phyloP scores from a whole-genome alignment of 2,329 filamentous ascomycete species.

The Biscogniauxia marginata region DNA sequence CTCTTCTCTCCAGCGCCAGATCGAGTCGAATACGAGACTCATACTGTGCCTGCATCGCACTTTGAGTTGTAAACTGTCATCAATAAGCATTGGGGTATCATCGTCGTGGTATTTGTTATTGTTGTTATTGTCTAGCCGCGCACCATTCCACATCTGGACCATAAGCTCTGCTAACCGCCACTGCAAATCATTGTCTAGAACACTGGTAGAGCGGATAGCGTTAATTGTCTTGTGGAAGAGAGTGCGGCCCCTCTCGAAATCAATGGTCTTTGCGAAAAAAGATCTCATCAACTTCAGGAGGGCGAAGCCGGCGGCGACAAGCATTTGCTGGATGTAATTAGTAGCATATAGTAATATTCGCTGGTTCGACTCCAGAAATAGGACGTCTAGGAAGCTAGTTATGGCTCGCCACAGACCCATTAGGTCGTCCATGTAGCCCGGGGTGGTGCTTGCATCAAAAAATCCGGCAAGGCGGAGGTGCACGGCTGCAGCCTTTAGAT shows the following conservation, averaged over 20 bases:
- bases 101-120: conserved; percentile 48
- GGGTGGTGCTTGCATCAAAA: conserved; percentile 73
- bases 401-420: conserved; percentile 74
- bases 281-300: conserved; percentile 77
- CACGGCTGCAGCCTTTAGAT: conserved; percentile 70
- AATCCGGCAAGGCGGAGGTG: conserved; percentile 78
- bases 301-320: conserved; percentile 76
- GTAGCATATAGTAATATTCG: conserved; percentile 64
- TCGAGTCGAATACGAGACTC: conserved; percentile 80
- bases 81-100: conserved; percentile 52
- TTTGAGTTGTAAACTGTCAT: conserved; percentile 74
- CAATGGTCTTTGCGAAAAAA: conserved; percentile 70
- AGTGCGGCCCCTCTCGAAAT: conserved; percentile 63
- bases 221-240: conserved; percentile 71
- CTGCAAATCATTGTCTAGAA: conserved; percentile 75
- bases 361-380: conserved; percentile 55
- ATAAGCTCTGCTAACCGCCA: conserved; percentile 81
- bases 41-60: conserved; percentile 83
- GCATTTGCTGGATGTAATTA: conserved; percentile 82
- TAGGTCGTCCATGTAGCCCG: conserved; percentile 71
- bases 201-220: conserved; percentile 69
- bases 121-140: conserved; percentile 50
- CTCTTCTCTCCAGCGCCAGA: conserved; percentile 83
- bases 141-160: conserved; percentile 81
- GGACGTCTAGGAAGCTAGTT: conserved; percentile 65